Evolutionary conservation across 352 stramenopile species (phyloP), one percentile per base, ranked within the genome.

Genomic region (Aphanomyces euteiches): DNA sequence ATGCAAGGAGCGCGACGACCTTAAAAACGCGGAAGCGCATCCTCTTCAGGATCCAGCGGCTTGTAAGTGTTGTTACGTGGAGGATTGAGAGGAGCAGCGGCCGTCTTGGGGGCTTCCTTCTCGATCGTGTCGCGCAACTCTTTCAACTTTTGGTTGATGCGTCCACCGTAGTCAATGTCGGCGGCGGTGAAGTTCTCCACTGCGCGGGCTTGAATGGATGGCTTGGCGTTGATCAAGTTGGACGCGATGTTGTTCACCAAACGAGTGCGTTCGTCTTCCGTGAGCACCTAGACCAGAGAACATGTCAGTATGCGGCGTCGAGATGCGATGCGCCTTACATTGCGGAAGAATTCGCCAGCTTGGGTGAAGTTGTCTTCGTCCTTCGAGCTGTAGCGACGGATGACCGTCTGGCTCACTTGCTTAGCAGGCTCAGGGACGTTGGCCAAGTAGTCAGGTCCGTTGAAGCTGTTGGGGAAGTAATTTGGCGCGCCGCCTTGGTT

Each of bases 301-400:
- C 17, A 12, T 12, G 10, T n/a, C 43, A n/a, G 43, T 50, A 50
- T n/a, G 17, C 43, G 10, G 17, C 13, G 21, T 10, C 8, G 17
- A 58, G 13, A 36, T 19, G 50, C 3, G 17, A 36, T 12, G 17
- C 15, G 13, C 17, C 50, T 37, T 58, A 58, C 50, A 17, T 8
- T 19, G 68, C 82, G 82, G 79, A 93, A 96, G 69, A 96, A 96
- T 1, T 79, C 75, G 17, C 81, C 75, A 10, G 82, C 81, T 73
- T 97, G 90, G 40, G 83, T 85, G 65, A 92, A 96, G 76, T 97
- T 97, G 77, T 97, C 90, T 19, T 96, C 87, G 74, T 96, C 88
- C 38, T 78, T 75, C 7, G 90, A 92, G 61, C 87, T 89, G 76
- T 82, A 90, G 19, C 78, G 73, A 17, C 54, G 68, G 15, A 85